Conservation (phyloP, 768 basidiomycete species). For the Guyanaporus albipodus region DNA sequence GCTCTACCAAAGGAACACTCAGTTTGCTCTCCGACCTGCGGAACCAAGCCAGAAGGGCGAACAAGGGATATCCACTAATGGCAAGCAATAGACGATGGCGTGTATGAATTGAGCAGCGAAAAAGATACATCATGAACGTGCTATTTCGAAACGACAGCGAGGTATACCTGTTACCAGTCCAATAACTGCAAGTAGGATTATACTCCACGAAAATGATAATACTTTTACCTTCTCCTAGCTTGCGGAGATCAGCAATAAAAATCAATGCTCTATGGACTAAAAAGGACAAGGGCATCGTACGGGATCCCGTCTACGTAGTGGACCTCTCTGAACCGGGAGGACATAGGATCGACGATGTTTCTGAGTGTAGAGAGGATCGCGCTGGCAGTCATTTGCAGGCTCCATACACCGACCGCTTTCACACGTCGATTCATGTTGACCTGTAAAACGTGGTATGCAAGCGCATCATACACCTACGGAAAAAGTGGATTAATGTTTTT, state of each 20-base stretch:
- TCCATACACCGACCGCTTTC: conserved; percentile 91
- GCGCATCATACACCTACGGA: conserved; percentile 78
- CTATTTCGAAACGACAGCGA: neutral
- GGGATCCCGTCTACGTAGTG: conserved; percentile 32
- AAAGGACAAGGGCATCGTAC: conserved; percentile 27
- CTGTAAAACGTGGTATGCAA: conserved; percentile 93
- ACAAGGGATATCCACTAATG: too few species aligned
- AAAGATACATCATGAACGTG: neutral
- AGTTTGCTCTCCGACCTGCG: too few species aligned
- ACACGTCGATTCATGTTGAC: conserved; percentile 86
- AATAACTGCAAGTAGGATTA: neutral
- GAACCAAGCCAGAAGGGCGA: too few species aligned
- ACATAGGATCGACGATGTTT: conserved; percentile 67
- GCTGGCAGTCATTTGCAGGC: conserved; percentile 87
- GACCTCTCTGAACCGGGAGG: conserved; percentile 26
- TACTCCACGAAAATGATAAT: neutral
- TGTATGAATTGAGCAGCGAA: conserved; percentile 4
- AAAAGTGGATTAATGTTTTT: neutral
- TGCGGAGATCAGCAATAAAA: neutral
- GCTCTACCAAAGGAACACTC: too few species aligned
- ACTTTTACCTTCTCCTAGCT: conserved; percentile 2
- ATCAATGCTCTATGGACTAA: conserved; percentile 22
- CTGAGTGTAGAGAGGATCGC: conserved; percentile 79
- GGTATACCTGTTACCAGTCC: neutral
- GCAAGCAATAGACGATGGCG: too few species aligned